Base-by-base conservation (phyloP, 768 basidiomycete genomes). In the Ramaria sp. region DNA sequence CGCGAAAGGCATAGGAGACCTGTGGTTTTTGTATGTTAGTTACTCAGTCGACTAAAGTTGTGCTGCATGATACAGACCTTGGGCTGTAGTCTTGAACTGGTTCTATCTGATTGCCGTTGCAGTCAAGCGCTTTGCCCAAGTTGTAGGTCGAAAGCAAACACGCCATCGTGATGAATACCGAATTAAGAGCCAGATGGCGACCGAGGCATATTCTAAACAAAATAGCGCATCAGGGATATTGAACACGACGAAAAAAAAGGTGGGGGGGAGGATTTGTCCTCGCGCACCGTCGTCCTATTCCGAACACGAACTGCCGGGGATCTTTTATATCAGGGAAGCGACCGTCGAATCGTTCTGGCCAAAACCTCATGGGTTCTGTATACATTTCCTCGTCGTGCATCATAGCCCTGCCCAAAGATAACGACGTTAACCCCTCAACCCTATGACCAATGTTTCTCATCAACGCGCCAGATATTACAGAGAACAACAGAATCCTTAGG, bases 401-500 rank as follows among this genome's bases (percentile, higher is more conserved):
- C 16, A 37, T 42, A 5, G 49, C 48, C 38, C 50, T 52, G n/a
- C 30, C 10, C 16, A 48, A 37, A 51, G n/a, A 39, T 39, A 36
- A 39, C 16, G n/a, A 39, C 15, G 38, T 39, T 51, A 25, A n/a
- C n/a, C n/a, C n/a, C n/a, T 22, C 20, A 36, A 5, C 34, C 9
- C 6, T 37, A 22, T 16, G 16, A 50, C 4, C 24, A 4, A 27
- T 25, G 30, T 24, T 20, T n/a, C n/a, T n/a, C n/a, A 28, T 25
- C 32, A 4, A 52, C 51, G 25, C 3, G 37, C 73, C 69, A 69
- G 16, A 63, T 60, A 57, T 73, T 70, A 10, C 60, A 39, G 6
- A 71, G 53, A 9, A 69, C 57, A 16, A 69, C 61, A 9, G 70
- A 64, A 1, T 67, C 66, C 55, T 66, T 67, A 0, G 70, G 71